Conservation (phyloP, 2,329 filamentous ascomycete genomes). For the Arthrobotrys conoides region DNA sequence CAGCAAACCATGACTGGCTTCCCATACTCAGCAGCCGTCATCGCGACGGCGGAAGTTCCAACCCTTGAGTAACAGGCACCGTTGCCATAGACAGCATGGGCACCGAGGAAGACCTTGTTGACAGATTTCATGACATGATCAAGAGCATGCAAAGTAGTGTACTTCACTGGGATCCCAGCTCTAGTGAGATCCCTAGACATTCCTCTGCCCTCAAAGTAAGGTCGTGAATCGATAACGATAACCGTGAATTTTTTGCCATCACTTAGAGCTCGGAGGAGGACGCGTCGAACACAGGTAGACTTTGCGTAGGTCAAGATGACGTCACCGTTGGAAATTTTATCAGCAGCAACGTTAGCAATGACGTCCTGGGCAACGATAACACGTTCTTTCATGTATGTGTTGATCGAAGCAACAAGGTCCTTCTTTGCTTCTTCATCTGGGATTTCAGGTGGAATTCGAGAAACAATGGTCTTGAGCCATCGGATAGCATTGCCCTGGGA, state of each 20-base stretch:
- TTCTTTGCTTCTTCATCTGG: conserved; percentile 86
- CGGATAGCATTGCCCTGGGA: conserved; percentile 97
- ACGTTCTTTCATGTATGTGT: conserved; percentile 90
- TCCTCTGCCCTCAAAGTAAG: conserved; percentile 78
- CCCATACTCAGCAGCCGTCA: conserved; percentile 81
- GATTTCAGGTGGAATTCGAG: conserved; percentile 87
- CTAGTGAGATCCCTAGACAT: conserved; percentile 79
- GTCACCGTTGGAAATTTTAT: conserved; percentile 83
- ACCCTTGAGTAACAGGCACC: conserved; percentile 89
- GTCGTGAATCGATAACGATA: conserved; percentile 83
- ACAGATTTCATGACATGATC: conserved; percentile 79
- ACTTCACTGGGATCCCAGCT: conserved; percentile 82
- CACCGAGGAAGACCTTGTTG: conserved; percentile 84
- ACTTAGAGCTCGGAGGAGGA: conserved; percentile 79
- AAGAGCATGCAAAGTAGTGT: conserved; percentile 84
- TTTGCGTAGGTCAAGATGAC: conserved; percentile 89
- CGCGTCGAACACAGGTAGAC: conserved; percentile 86
- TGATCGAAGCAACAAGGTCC: conserved; percentile 82
- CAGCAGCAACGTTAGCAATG: conserved; percentile 81
- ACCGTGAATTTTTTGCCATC: conserved; percentile 84
- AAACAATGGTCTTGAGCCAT: conserved; percentile 92
- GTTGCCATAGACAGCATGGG: conserved; percentile 96
- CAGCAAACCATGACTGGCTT: conserved; percentile 90
- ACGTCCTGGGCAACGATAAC: conserved; percentile 88
- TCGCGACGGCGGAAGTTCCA: conserved; percentile 88